These are phyloP conservation scores for Mycena vitilis DNA, from an alignment of 768 basidiomycete genomes.

Conservation along the genomic window DNA sequence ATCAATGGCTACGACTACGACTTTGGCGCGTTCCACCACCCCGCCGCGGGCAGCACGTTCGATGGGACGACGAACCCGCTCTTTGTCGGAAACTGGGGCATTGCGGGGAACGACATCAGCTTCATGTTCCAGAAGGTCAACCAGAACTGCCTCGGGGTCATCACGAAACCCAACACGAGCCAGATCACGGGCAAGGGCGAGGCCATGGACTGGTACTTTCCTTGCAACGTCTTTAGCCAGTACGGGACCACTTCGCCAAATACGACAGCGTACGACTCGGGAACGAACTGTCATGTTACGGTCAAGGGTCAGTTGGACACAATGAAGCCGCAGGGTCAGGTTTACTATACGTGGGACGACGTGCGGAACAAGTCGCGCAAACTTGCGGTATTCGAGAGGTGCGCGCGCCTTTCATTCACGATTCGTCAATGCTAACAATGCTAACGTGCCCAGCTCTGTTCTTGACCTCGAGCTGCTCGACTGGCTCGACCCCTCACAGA, in stretches of 20 bases:
- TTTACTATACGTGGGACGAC: constrained; percentile 95
- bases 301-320: constrained; percentile 59
- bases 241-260: constrained; percentile 71
- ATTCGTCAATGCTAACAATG: not conserved
- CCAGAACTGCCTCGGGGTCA: constrained; percentile 80
- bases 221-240: constrained; percentile 92
- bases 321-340: constrained; percentile 77
- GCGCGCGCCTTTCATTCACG: constrained; percentile 44
- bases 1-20: constrained; percentile 97
- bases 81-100: constrained; percentile 77
- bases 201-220: constrained; percentile 93
- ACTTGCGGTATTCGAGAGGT: constrained; percentile 95
- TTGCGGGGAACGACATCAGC: constrained; percentile 89
- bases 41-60: constrained; percentile 73
- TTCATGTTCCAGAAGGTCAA: constrained; percentile 97
- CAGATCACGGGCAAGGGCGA: constrained; percentile 70
- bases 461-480: constrained; percentile 88
- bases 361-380: constrained; percentile 76
- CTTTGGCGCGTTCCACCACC: constrained; percentile 88
- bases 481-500: constrained; percentile 85
- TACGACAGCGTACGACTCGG: constrained; percentile 71
- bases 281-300: constrained; percentile 80
- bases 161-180: constrained; percentile 75
- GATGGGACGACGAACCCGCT: constrained; percentile 88
- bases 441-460: constrained; percentile 66